Conservation (phyloP, 371 early-diverging fungal genomes). For the Syncephalastrum monosporum region DNA sequence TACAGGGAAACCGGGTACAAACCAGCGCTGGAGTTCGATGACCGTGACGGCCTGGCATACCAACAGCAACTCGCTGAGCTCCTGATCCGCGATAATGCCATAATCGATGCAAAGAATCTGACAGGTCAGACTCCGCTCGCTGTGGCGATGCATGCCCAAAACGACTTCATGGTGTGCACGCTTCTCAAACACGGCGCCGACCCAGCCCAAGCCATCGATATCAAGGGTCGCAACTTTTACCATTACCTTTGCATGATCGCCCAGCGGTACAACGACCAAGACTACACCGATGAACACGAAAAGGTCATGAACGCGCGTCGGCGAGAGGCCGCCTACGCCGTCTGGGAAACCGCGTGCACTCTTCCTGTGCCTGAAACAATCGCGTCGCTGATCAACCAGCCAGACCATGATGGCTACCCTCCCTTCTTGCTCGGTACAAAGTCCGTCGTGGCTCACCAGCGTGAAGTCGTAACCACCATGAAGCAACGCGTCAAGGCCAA, state of each 20-base stretch:
- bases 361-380: no score
- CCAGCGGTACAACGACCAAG: no score
- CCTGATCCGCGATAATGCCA: constrained; percentile 28
- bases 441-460: constrained; percentile 19
- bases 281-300: no score
- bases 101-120: constrained; percentile 26
- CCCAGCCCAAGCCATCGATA: constrained; percentile 22
- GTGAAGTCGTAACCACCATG: constrained; percentile 11
- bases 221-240: constrained; percentile 35
- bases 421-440: constrained; percentile 22
- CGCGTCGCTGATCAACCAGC: constrained; percentile 17
- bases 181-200: constrained; percentile 35
- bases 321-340: no score
- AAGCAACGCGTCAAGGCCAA: constrained; percentile 15
- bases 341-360: no score
- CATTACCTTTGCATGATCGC: constrained; percentile 28
- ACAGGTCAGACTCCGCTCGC: constrained; percentile 46
- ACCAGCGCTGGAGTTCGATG: constrained; percentile 21
- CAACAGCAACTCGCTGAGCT: constrained; percentile 26
- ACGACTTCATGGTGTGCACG: constrained; percentile 24
- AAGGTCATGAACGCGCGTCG: no score
- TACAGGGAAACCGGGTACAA: constrained; percentile 8
- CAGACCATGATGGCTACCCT: constrained; percentile 28
- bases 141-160: constrained; percentile 29
- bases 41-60: constrained; percentile 29